Evolutionary conservation across 441 rosid genomes (phyloP), one percentile per base, ranked within the genome.

Genomic region (Flueggea neowawraea): DNA sequence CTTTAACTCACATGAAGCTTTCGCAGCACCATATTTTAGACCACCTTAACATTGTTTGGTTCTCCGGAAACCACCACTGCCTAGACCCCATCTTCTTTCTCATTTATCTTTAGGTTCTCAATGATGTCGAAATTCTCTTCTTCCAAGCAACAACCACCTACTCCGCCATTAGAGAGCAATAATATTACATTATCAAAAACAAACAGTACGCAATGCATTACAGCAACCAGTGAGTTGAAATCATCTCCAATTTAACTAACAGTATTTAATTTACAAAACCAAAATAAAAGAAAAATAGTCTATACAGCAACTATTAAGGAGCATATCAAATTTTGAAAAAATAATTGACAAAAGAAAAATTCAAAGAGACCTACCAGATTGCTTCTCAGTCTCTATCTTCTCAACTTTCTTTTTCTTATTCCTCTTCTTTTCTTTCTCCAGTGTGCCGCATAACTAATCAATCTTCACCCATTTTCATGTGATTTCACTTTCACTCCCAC

Each of bases 1-100:
- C 36, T 39, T 60, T 16, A 69, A 94, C 99, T 94, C 95, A 94
- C 97, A 65, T 91, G 99, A 86, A 94, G 99, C 87, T 91, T 94
- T 53, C 79, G 88, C 57, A 94, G 81, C 72, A 87, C 86, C 65
- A 69, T 52, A 78, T 89, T 87, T 67, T 78, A 80, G 0, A 84
- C 53, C 51, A 61, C 57, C 61, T 73, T 77, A 8, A 45, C 83
- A 58, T 69, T 16, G 66, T 69, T 69, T 3, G 74, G 69, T 10
- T 68, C 77, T 60, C 50, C 60, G 32, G 75, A 66, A 67, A 63
- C 78, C 54, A 60, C 54, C 14, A 58, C 31, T 22, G 60, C 59
- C 50, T 54, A 75, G 3, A 52, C 43, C 33, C 52, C 53, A 8
- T 36, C 4, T 1, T 36, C 41, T 64, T 70, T 47, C 63, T 69